Evolutionary conservation across 2,329 filamentous ascomycete species (phyloP), one percentile per base, ranked within the genome.

Genomic region (Nemania bipapillata): DNA sequence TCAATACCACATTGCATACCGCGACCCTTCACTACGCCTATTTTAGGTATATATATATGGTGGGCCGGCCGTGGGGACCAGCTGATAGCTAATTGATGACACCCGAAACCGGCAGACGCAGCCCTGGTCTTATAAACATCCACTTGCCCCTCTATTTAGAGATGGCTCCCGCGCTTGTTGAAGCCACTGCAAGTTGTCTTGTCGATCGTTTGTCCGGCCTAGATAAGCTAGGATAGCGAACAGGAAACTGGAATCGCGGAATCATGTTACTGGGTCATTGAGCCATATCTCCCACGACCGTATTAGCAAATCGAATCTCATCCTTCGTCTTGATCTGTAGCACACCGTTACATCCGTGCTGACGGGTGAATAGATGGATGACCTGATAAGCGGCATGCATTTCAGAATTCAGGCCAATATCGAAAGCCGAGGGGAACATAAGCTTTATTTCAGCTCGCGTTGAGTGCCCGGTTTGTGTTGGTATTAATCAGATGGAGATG

Each of bases 321-420:
- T n/a, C 20, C 61, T 15, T 15, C 12, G 54, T 65, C 30, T 52
- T 61, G 63, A 66, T 52, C 57, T 66, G 50, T 58, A 35, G 28
- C 32, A 47, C 17, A 57, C 26, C 53, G 20, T 35, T 56, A 15
- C 26, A 57, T 57, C 32, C 26, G 35, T 35, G 20, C 45, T 57
- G 35, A 66, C 28, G 47, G 35, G 12, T n/a, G 42, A 32, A 6
- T 28, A 62, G 32, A 50, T 28, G 57, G 32, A 50, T 53, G 26
- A 45, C 26, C 55, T 57, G 47, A 57, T 49, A 45, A 57, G 50
- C 30, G 4, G 26, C 42, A 37, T 35, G 26, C 24, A 63, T 35
- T 57, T 12, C 15, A 35, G n/a, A 20, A 20, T 42, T 7, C 4
- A 30, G 57, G 28, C 15, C n/a, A 32, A 26, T 24, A 32, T 50